Evolutionary conservation across 768 basidiomycete genomes (phyloP), one percentile per base, ranked within the genome.

Genomic region (Leccinum rimulosum): DNA sequence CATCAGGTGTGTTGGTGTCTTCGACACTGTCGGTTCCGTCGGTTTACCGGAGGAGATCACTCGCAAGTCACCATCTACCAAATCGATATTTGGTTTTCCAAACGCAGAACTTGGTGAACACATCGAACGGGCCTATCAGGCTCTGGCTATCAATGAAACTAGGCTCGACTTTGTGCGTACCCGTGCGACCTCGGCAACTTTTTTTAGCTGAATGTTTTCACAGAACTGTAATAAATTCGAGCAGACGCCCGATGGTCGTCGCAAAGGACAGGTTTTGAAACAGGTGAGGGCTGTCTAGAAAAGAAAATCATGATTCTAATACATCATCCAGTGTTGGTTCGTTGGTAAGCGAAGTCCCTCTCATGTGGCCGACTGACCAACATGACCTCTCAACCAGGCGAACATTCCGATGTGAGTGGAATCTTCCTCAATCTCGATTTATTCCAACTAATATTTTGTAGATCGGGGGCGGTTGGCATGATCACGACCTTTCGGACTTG

Each of bases 1-100:
- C 11, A 60, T 33, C 62, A 87, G 84, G 70, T 87, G 86, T 61
- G 64, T 91, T 55, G 88, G 88, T 2, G 87, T 91, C 19, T 91
- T 86, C 65, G 89, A 91, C 65, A 91, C 89, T 6, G 89, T 90
- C n/a, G 87, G 87, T 14, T 80, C 87, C 11, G 69, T 88, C 30
- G 88, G 88, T 10, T 71, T 91, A 15, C 89, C 89, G 1, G 85
- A 85, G 64, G 88, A 89, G 64, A 65, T 90, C 15, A 78, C 79
- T 3, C 70, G 77, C 48, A 71, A 74, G 17, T 77, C 78, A 11
- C 70, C 77, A 15, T 79, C 77, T 56, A 69, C 78, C 14, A 77
- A 73, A 55, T 79, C 76, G 4, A 72, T 88, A 3, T 89, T 88
- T 63, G 89, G 89, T 22, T 89, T 90, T 67, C 79, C 78, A 11